Base-by-base conservation (phyloP, 2,329 filamentous ascomycete genomes). In the Colletotrichum gigasporum region DNA sequence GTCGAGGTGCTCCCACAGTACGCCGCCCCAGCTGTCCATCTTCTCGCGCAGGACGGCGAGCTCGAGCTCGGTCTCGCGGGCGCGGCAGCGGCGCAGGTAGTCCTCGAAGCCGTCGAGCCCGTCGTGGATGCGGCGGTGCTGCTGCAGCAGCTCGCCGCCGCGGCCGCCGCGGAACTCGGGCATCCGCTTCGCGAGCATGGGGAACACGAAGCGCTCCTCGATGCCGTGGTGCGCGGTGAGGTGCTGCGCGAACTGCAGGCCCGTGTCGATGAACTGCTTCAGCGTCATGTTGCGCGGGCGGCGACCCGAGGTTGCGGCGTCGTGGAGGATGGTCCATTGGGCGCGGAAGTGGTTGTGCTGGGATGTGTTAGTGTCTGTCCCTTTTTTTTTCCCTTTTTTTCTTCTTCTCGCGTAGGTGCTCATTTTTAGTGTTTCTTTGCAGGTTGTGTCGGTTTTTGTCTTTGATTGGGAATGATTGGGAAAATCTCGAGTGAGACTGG, bases 191-290 rank as follows among this genome's bases (percentile, higher is more conserved):
- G 91, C 93, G 2, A 97, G 85, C 1, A 90, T 73, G 1, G 94
- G 94, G 76, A 97, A 97, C 39, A 97, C 83, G 74, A 93, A 87
- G 28, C 82, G 79, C 77, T 97, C 94, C 76, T 97, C 94, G 71
- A 97, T 95, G 61, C 80, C 81, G 80, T 97, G 94, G 79, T 97
- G 94, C 61, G 86, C 78, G 9, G 87, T 85, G n/a, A 97, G 87
- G 62, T 91, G 85, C 14, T 84, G 82, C 69, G 87, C 85, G 74
- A 97, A 93, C 50, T 88, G 80, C n/a, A 92, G 81, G 30, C 90
- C 92, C 24, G 84, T 80, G 69, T 82, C 75, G 69, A 96, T 79
- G 76, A 96, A 93, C 68, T 90, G 84, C 26, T 85, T 84, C 12
- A 93, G 84, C 0, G 89, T 88, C 80, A 93, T 86, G 68, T 83